Evolutionary conservation across 371 early-diverging fungal species (phyloP), one percentile per base, ranked within the genome.

Genomic region (Actinomucor elegans): DNA sequence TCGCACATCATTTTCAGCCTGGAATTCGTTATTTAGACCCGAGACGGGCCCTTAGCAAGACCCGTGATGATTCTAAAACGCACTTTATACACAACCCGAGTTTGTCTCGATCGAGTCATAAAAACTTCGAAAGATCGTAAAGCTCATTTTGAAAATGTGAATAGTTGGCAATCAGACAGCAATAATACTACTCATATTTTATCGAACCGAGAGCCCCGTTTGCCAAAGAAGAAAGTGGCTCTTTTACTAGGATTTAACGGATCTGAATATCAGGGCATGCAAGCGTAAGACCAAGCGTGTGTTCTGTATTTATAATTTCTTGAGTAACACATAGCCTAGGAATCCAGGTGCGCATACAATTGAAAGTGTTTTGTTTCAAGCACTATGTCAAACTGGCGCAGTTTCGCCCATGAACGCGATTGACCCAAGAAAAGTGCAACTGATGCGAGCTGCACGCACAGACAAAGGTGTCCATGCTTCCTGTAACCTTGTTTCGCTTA

Each of bases 401-500:
- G 79, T 94, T 21, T 92, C 93, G 1, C 70, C 71, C 33, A 84
- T 81, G 18, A 94, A 94, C 50, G 71, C 93, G 0, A 67, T 71
- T 11, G 89, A 89, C 61, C 87, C 84, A 33, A 84, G 84, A 57
- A 94, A 94, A 15, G 90, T 93, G 48, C 57, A 75, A 36, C 80
- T 93, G 64, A 75, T 76, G 80, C 75, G 99, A 45, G 89, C 96
- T 3, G 99, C 98, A 4, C 80, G 99, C 23, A 99, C 99, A 0
- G 99, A 99, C 69, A 99, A 99, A 75, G 99, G 99, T 11, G 99
- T 99, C 1, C 98, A 98, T 68, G 99, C 99, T 21, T 94, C 93
- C 23, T 94, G 98, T 27, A 94, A 98, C 53, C 87, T 99, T 1
- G 86, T 97, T 20, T 89, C 94, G 2, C 62, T 92, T 29, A 99